phyloP scores from a whole-genome alignment of 768 basidiomycete species.

The Tulasnella sp. region DNA sequence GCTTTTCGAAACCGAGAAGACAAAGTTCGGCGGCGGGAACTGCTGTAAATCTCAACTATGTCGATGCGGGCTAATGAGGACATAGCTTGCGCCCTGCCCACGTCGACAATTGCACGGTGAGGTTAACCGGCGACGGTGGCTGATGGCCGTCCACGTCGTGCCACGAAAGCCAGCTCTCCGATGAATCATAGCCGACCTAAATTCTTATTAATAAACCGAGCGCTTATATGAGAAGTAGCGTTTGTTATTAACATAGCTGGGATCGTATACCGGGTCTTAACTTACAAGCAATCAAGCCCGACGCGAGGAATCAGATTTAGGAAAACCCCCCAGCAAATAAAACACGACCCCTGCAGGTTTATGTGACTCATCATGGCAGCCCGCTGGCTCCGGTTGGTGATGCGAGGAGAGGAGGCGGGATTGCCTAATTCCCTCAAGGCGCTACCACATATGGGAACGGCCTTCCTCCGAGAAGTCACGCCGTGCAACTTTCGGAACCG shows the following conservation, averaged over 20 bases:
- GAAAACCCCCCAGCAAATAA: not conserved
- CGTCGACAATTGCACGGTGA: not conserved
- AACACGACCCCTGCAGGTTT: not conserved
- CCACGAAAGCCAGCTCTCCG: not conserved
- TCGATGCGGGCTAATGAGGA: not conserved
- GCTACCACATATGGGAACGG: not conserved
- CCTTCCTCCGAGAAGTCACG: not conserved
- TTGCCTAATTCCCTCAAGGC: not conserved
- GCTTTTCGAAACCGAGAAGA: too few species aligned
- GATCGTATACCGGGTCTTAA: not conserved
- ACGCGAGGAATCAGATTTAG: not conserved
- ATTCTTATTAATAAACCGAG: not conserved
- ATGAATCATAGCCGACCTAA: not conserved
- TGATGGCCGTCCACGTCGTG: conserved; percentile 1
- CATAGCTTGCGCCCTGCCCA: not conserved
- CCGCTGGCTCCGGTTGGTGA: not conserved
- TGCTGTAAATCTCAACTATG: not conserved
- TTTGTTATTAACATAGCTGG: not conserved
- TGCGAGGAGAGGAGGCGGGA: too few species aligned
- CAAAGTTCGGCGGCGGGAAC: not conserved
- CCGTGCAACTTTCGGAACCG: not conserved
- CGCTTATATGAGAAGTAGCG: not conserved
- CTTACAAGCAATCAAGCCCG: not conserved
- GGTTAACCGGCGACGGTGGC: not conserved
- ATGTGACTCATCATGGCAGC: not conserved